Evolutionary conservation across 768 basidiomycete species (phyloP), one percentile per base, ranked within the genome.

Genomic region (Agaricus blazei): DNA sequence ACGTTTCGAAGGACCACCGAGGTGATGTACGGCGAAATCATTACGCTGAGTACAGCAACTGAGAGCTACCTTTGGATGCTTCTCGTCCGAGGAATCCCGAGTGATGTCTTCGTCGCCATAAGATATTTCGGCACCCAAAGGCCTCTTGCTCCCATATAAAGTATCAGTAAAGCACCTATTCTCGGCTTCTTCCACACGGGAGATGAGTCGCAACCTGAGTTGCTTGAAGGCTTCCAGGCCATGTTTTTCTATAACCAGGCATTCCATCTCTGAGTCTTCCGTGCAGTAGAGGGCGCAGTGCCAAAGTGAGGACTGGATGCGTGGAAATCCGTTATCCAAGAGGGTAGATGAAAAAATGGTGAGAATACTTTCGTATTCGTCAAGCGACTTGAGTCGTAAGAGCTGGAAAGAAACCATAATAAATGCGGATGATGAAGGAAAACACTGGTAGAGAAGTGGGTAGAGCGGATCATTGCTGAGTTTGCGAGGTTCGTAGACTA

Each of bases 301-400:
- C 76, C 78, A 83, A 24, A 83, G 60, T 8, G 79, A 79, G 8
- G 80, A 78, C 51, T 82, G 79, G 15, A 80, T 69, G 6, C 59
- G 67, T 6, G 71, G 68, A 14, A 82, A 62, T 19, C 64, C 64
- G 41, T 71, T 67, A 0, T 62, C 63, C 19, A 67, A 64, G 14
- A 84, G 63, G 9, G 62, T 52, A 2, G 58, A 41, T 56, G 64
- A 60, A 48, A 74, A 69, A 0, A 47, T 41, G 27, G 69, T 64
- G 40, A 58, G 59, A 53, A 52, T 61, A 51, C 54, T 28, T 49
- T 57, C 63, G 37, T 62, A 55, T 29, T 40, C 46, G 26, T 48
- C 38, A 36, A 68, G 41, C 28, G 57, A 41, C 11, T 38, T 50
- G 8, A 28, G 36, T 27, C 31, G 41, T 9, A 56, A 37, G 15